Conservation (phyloP, 208 protist genomes). For the Crithidia bombi region DNA sequence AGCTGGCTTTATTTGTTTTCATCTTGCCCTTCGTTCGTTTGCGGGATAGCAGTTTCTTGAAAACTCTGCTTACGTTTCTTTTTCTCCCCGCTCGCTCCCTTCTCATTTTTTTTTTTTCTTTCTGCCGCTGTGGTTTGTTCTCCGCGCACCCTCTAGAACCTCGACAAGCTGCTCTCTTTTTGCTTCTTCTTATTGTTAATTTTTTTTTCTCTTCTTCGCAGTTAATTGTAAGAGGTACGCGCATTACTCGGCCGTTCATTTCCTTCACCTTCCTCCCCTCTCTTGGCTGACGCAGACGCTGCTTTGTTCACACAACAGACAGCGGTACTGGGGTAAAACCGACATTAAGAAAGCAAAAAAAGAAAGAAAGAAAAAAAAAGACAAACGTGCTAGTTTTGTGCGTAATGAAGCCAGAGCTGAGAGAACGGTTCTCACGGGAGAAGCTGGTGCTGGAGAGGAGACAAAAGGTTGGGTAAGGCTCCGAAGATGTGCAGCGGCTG, state of each 20-base stretch:
- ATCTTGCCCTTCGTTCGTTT: too few relatives aligned
- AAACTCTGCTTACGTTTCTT: too few relatives aligned
- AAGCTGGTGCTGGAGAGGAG: conserved; percentile 86
- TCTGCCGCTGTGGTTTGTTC: background rate
- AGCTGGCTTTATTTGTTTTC: too few relatives aligned
- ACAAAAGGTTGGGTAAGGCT: conserved; percentile 73
- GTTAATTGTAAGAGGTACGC: background rate
- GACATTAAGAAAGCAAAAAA: background rate
- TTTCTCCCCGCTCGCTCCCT: conserved; percentile 8
- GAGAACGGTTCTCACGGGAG: conserved; percentile 77
- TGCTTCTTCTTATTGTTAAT: background rate
- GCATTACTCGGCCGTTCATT: too few relatives aligned
- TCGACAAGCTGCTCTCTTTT: background rate
- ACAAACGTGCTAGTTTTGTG: background rate
- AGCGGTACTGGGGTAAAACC: background rate
- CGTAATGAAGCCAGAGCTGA: conserved; percentile 11
- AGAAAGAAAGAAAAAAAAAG: background rate
- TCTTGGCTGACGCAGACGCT: too few relatives aligned
- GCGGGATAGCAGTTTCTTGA: too few relatives aligned
- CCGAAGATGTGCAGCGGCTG: conserved; percentile 90
- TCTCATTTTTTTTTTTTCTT: conserved; percentile 17
- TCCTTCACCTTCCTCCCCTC: background rate
- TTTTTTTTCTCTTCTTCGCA: conserved; percentile 9
- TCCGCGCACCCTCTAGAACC: background rate
- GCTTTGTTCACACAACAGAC: too few relatives aligned